Base-by-base conservation (phyloP, 352 stramenopile species). In the Globisporangium paroecandrum region DNA sequence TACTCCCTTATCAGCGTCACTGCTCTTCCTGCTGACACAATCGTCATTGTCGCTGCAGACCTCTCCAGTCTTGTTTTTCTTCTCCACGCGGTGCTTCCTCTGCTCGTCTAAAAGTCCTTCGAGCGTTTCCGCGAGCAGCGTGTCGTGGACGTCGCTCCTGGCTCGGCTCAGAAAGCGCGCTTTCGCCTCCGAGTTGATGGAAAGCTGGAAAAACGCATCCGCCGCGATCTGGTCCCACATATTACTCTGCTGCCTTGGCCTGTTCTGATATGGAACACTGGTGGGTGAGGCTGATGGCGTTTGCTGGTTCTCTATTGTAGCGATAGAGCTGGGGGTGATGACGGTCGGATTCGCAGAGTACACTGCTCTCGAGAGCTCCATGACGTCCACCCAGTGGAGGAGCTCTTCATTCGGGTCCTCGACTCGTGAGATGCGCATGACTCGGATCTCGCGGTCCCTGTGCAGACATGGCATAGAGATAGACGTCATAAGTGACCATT, bases 381-480 rank as follows among this genome's bases (percentile, higher is more conserved):
- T 64, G 51, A 82, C 77, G 51, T 90, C 75, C 18, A 74, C 46
- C 87, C 87, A 95, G 57, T 94, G 75, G 32, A 93, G 71, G 36
- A 89, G n/a, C 57, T 95, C 87, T 68, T 90, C 79, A 59, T 95
- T 94, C 24, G 85, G 72, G 46, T 95, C 83, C 3, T 72, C 63
- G 2, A 93, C 54, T 27, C 75, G 78, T 32, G 64, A 69, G 36
- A 91, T 79, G 22, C 77, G 76, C 20, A 79, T 62, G 6, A 91
- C 71, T 47, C 86, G 82, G 29, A 94, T 69, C 69, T 94, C 86
- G 25, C 85, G 77, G 3, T 62, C 59, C 5, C 78, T 85, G 29
- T 32, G 38, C 15, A n/a, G 20, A 22, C 13, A 58, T n/a, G 20
- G 10, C 5, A 58, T 7, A 58, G 13, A n/a, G 51, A 29, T 32